Evolutionary conservation across 2,329 filamentous ascomycete genomes (phyloP).

Genomic region (Colletotrichum liriopes): DNA sequence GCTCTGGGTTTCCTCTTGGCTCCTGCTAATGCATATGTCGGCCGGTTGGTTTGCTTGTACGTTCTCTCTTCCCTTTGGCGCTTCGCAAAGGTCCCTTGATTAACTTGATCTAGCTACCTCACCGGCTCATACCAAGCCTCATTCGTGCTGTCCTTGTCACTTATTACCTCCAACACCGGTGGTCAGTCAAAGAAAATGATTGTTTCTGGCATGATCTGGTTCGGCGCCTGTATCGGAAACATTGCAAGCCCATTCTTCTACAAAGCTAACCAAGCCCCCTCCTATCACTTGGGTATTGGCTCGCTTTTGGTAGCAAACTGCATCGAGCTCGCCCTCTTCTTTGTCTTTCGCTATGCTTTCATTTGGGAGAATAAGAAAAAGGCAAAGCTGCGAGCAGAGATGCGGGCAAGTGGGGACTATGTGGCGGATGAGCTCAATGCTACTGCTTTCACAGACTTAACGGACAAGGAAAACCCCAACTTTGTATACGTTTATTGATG

Average conservation of each 20-base stretch:
- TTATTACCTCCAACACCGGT: slow-evolving; percentile 65
- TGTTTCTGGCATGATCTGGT: slow-evolving; percentile 73
- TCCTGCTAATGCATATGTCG: slow-evolving; percentile 63
- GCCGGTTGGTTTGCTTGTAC: slow-evolving; percentile 69
- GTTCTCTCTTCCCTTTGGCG: slow-evolving; percentile 35
- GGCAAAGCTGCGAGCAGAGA: slow-evolving; percentile 52
- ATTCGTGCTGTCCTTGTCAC: slow-evolving; percentile 58
- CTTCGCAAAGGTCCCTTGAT: too few relatives aligned
- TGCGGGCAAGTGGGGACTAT: slow-evolving; percentile 47
- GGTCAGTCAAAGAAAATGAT: slow-evolving; percentile 77
- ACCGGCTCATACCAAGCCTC: slow-evolving; percentile 58
- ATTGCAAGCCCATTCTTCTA: slow-evolving; percentile 77
- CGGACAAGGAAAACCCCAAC: slow-evolving; percentile 60
- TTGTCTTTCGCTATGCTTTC: slow-evolving; percentile 57
- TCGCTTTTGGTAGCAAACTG: slow-evolving; percentile 60
- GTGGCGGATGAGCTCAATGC: slow-evolving; percentile 52
- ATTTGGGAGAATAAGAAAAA: slow-evolving; percentile 58
- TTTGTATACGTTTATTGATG: slow-evolving; percentile 58
- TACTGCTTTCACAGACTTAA: slow-evolving; percentile 60
- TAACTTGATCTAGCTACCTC: slow-evolving; percentile 48
- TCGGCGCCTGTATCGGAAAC: slow-evolving; percentile 74
- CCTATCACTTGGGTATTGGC: slow-evolving; percentile 58
- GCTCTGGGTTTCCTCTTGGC: slow-evolving; percentile 72
- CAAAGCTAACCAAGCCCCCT: slow-evolving; percentile 64
- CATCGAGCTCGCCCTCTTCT: slow-evolving; percentile 56